These are phyloP conservation scores for Laetiporus sulphureus DNA, from an alignment of 1,284 basidiomycete genomes.

Conservation along the genomic window DNA sequence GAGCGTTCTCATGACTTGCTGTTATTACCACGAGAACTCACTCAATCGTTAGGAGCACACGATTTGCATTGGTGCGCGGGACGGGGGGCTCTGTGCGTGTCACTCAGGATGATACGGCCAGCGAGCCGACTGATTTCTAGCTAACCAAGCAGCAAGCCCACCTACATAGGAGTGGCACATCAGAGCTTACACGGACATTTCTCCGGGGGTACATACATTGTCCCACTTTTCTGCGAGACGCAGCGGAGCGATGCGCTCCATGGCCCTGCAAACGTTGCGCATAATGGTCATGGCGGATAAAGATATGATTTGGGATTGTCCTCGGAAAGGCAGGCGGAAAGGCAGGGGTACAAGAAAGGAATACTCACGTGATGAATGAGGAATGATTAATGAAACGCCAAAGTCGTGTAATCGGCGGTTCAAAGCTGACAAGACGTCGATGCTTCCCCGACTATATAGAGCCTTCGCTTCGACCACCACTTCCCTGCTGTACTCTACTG, in stretches of 20 bases:
- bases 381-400: slow-evolving; percentile 1
- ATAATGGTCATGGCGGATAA: slow-evolving; percentile 28
- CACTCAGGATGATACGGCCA: neutral
- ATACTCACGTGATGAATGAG: neutral
- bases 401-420: neutral
- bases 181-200: no score
- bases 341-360: neutral
- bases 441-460: slow-evolving; percentile 24
- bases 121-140: slow-evolving; percentile 2
- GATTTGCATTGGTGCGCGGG: slow-evolving; percentile 46
- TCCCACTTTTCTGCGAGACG: slow-evolving; percentile 85
- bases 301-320: neutral
- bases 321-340: neutral
- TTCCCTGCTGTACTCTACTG: slow-evolving; percentile 12
- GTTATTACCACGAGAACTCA: slow-evolving; percentile 24
- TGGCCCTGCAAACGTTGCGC: slow-evolving; percentile 51
- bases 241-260: slow-evolving; percentile 83
- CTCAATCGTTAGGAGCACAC: slow-evolving; percentile 84
- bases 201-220: slow-evolving; percentile 78
- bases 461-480: slow-evolving; percentile 9
- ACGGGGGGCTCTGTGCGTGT: slow-evolving; percentile 62
- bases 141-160: slow-evolving; percentile 76
- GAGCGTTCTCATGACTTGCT: neutral
- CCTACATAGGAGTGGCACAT: slow-evolving; percentile 48
- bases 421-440: slow-evolving; percentile 9